phyloP scores from a whole-genome alignment of 2,329 filamentous ascomycete species.

The Raffaelea ambrosiae region DNA sequence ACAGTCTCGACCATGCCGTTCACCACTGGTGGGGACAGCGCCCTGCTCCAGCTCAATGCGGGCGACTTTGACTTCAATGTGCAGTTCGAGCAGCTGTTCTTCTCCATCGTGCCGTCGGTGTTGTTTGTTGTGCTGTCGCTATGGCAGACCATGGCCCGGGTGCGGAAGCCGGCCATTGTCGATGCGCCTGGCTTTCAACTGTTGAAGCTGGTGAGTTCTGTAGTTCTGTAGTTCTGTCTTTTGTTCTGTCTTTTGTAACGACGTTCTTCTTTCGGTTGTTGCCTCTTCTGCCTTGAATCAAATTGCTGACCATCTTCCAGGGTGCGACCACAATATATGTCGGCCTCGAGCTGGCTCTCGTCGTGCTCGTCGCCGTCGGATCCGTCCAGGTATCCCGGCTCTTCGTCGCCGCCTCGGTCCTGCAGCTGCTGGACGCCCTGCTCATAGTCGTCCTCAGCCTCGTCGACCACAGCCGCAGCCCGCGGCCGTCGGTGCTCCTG shows the following conservation, averaged over 20 bases:
- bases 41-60: not conserved
- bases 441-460: not conserved
- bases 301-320: no score
- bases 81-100: not conserved
- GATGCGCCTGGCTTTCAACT: not conserved
- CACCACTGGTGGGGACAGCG: not conserved
- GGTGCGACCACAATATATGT: not conserved
- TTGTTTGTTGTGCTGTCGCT: not conserved
- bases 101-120: not conserved
- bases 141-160: not conserved
- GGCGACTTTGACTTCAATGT: constrained; percentile 6
- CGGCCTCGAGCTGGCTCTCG: not conserved
- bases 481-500: constrained; percentile 18
- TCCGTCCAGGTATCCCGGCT: not conserved
- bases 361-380: not conserved
- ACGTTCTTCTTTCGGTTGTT: no score
- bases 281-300: no score
- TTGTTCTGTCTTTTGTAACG: no score
- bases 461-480: not conserved
- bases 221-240: no score
- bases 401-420: not conserved
- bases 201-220: not conserved
- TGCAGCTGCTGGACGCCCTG: not conserved
- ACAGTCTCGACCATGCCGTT: no score
- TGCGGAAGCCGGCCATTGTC: not conserved